phyloP scores from a whole-genome alignment of 129 eudicot genomes.

The Escallonia rubra region DNA sequence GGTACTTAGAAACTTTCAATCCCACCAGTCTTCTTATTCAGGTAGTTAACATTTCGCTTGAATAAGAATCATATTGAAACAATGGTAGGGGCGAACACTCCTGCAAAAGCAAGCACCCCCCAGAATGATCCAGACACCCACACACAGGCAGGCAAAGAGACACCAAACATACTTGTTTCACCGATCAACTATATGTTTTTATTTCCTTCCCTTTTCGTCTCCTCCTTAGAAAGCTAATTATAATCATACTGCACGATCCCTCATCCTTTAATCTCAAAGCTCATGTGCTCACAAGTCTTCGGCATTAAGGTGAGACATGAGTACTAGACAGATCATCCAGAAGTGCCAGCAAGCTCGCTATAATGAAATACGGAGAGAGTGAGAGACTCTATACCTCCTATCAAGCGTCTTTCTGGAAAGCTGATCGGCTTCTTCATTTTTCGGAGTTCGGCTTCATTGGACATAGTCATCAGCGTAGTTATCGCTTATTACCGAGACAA shows the following conservation, averaged over 20 bases:
- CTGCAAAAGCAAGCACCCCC: no score
- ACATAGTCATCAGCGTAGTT: constrained; percentile 74
- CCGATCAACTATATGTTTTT: neutral
- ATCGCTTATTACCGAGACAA: constrained; percentile 87
- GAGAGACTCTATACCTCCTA: constrained; percentile 13
- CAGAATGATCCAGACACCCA: no score
- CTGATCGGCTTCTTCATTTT: constrained; percentile 6
- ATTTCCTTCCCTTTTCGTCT: neutral
- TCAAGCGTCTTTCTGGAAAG: neutral
- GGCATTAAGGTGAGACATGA: no score
- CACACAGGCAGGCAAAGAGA: no score
- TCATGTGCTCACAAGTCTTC: neutral
- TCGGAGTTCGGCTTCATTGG: constrained; percentile 22
- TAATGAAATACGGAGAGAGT: constrained; percentile 1
- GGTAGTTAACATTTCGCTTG: no score
- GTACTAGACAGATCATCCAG: no score
- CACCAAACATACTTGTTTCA: no score
- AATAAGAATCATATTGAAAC: no score
- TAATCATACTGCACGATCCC: neutral
- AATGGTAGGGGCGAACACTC: no score
- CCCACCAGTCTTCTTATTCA: no score
- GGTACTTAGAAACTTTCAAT: no score
- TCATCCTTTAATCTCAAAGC: neutral
- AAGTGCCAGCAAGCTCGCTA: neutral
- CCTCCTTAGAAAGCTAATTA: constrained; percentile 7